Conservation (phyloP, 2,329 filamentous ascomycete genomes). For the Zasmidium citrigriseum region DNA sequence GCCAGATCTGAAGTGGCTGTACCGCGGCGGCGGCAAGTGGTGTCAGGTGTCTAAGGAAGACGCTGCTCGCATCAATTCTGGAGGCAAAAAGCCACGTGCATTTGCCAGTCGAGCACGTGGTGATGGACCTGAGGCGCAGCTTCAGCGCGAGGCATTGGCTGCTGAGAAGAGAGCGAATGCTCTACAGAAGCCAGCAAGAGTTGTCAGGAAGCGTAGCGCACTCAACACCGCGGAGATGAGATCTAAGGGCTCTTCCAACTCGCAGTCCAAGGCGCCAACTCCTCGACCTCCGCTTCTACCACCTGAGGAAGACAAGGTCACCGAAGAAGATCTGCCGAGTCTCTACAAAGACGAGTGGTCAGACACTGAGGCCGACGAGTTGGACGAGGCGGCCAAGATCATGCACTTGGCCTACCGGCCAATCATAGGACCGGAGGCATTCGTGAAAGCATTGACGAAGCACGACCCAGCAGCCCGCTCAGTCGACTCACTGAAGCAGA, state of each 20-base stretch:
- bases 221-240: constrained; percentile 3
- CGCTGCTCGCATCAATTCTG: constrained; percentile 6
- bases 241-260: constrained; percentile 20
- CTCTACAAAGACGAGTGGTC: constrained; percentile 29
- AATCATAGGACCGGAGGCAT: constrained; percentile 44
- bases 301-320: constrained; percentile 35
- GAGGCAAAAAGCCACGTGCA: constrained; percentile 11
- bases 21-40: constrained; percentile 38
- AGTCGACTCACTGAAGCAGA: constrained; percentile 54
- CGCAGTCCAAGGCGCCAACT: constrained; percentile 30
- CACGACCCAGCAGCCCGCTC: constrained; percentile 45
- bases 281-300: constrained; percentile 34
- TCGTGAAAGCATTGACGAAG: constrained; percentile 47
- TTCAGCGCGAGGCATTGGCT: constrained; percentile 23
- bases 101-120: constrained; percentile 9
- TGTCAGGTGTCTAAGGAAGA: constrained; percentile 30
- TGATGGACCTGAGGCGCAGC: constrained; percentile 26
- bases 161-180: constrained; percentile 6
- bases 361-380: constrained; percentile 24
- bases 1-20: constrained; percentile 32
- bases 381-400: constrained; percentile 42
- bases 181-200: constrained; percentile 9
- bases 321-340: constrained; percentile 30
- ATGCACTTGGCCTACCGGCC: constrained; percentile 43
- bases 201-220: constrained; percentile 15